These are phyloP conservation scores for Uncinocarpus reesii DNA, from an alignment of 2,329 filamentous ascomycete genomes.

Conservation along the genomic window DNA sequence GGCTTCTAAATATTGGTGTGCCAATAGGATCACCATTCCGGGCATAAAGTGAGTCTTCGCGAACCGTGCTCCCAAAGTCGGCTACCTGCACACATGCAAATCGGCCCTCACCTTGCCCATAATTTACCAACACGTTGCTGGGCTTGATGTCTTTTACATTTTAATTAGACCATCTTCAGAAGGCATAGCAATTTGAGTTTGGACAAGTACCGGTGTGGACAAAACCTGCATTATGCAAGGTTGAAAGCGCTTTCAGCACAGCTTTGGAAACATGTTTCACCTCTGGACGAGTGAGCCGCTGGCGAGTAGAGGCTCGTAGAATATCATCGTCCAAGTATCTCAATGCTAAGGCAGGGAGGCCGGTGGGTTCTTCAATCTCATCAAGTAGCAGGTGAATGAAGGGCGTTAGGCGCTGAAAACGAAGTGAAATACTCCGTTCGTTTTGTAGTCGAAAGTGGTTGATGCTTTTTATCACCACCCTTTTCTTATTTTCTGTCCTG, in stretches of 20 bases:
- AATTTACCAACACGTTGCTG: conserved; percentile 20
- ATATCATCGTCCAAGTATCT: conserved; percentile 19
- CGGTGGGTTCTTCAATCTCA: conserved; percentile 12
- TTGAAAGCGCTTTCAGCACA: conserved; percentile 15
- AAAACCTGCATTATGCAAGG: conserved; percentile 18
- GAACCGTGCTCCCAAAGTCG: conserved; percentile 17
- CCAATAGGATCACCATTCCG: conserved; percentile 15
- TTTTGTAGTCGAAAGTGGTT: conserved; percentile 16
- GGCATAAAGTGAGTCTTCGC: conserved; percentile 13
- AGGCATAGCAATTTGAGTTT: background rate
- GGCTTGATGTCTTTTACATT: conserved; percentile 18
- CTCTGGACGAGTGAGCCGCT: conserved; percentile 16
- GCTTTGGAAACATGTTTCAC: conserved; percentile 18
- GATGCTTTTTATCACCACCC: conserved; percentile 12
- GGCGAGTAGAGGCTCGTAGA: conserved; percentile 4
- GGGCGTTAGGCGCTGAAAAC: conserved; percentile 13
- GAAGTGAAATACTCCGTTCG: conserved; percentile 16
- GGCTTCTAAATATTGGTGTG: conserved; percentile 18
- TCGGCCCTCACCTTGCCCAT: conserved; percentile 8
- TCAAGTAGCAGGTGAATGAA: conserved; percentile 17
- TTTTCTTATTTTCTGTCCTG: conserved; percentile 9
- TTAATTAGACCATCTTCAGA: background rate
- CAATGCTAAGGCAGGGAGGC: conserved; percentile 17
- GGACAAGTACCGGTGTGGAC: conserved; percentile 18
- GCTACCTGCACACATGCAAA: conserved; percentile 19